Base-by-base conservation (phyloP, 2,329 filamentous ascomycete genomes). In the Microsporum audouinii region DNA sequence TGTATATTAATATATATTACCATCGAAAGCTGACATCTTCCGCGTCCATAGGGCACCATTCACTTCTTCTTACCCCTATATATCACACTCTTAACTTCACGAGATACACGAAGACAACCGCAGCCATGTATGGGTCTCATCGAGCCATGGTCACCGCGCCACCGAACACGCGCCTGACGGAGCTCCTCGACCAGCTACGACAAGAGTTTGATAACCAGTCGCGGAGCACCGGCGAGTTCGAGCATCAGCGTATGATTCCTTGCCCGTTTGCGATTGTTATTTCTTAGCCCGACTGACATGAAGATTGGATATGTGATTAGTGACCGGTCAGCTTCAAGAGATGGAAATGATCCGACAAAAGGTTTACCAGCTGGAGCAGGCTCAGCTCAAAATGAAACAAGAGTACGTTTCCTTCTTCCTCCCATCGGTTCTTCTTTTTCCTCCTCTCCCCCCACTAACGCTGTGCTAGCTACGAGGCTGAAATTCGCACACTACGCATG, bases 311-410 rank as follows among this genome's bases (percentile, higher is more conserved):
- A 17, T 17, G 5, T 56, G 5, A 12, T 39, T 74, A 96, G 94
- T 97, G 71, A 86, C 89, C 62, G 84, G 86, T 57, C 94, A 99
- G 74, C 87, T 96, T 66, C 87, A 92, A 70, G 94, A 99, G 77
- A 94, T 97, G 82, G 89, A 96, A 72, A 83, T 96, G 70, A 90
- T 99, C 57, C 83, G 91, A 65, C 88, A 91, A 72, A 96, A 96
- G 76, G 89, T 99, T 63, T 96, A 90, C 71, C 84, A 89, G 68
- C 85, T 99, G 74, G 94, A 99, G 75, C 91, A 95, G 72, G 84
- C 87, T 57, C 94, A 97, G 71, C 82, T 92, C 69, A 84, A 84
- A 59, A 85, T 96, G 71, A 97, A 97, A 79, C 82, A 86, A 75
- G 95, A 96, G 92, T 97, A 80, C 72, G 87, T 77, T 39, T 56